Base-by-base conservation (phyloP, 2,329 filamentous ascomycete species). In the Xylariales sp. region DNA sequence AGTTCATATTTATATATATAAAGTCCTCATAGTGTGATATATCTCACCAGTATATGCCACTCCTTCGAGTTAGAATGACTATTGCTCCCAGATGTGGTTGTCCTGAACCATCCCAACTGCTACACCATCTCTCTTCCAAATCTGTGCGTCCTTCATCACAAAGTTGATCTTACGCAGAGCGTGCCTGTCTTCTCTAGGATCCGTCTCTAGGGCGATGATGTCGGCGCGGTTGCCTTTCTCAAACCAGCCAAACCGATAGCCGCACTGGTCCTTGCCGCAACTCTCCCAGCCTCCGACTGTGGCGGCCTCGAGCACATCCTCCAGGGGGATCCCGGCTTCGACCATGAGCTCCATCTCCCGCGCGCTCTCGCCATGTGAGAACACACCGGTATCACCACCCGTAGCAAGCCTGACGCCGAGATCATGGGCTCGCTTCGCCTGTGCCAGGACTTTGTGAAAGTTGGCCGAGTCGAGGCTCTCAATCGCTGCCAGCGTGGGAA, bases 141-240 rank as follows among this genome's bases (percentile, higher is more conserved):
- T 57, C 33, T 49, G 61, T 1, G 62, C 73, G 47, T 78, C 73
- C 50, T 78, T 78, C 72, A 78, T 77, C 14, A 78, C 74, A 50
- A 76, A 76, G 37, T 52, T 59, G 1, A 77, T 67, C 40, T 60
- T 65, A 37, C 72, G 61, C 20, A 78, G 42, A 2, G 66, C 66
- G 15, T 50, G 45, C 2, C 51, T 24, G 38, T 74, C 67, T 15
- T 55, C 43, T 18, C 58, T 55, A 3, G 68, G 63, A 45, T 76
- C 67, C 1, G 60, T 54, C 3, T 66, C 57, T 10, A 78, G 42
- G 1, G 70, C 72, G 33, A 76, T 62, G 10, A 78, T 62, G 53
- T 78, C 74, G 0, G 73, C 74, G 7, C 66, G 56, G 27, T 57
- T 63, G 0, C 71, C 74, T 34, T 63, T 52, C 35, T 69, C 70